Base-by-base conservation (phyloP, 2,329 filamentous ascomycete genomes). In the Harringtonia lauricola region DNA sequence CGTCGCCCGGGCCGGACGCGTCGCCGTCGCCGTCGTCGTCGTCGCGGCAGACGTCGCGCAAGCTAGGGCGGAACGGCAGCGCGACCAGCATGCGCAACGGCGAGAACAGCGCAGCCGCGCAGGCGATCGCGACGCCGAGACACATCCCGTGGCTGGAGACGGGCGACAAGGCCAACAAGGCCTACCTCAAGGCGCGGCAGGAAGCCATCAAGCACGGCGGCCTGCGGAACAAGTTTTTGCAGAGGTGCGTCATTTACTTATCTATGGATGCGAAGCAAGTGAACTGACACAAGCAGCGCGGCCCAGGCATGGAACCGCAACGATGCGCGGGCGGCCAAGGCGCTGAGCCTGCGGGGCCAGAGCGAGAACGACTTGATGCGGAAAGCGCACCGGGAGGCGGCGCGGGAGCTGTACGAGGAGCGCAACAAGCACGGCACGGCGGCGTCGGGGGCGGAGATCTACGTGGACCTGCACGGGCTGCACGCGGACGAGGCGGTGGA, bases 291-390 rank as follows among this genome's bases (percentile, higher is more conserved):
- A 44, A 46, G 31, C 46, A 94, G 89, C 62, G 92, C 92, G 52
- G 90, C 90, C 9, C 90, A 96, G 72, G 92, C 92, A 19, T 98
- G 92, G 90, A 95, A 96, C 60, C 84, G 92, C 46, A 96, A 95
- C 56, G 92, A 98, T 61, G 90, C 92, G 34, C 82, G 92, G 49
- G 90, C 92, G 17, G 92, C 92, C 48, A 96, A 96, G 67, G 90
- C 90, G 28, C 75, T 96, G 40, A 95, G 87, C 55, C 76, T 96
- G 37, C 83, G 92, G 26, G 92, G 92, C 13, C 92, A 96, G 64
- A 92, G 86, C 54, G 92, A 98, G 66, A 96, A 98, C 56, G 87
- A 94, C 53, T 74, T 94, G 31, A 98, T 98, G 92, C 81, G 89
- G 51, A 94, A 95, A 67, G 90, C 89, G 37, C 92, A 98, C 59